phyloP scores from a whole-genome alignment of 2,329 filamentous ascomycete species.

The Phaeosphaeriaceae sp. region DNA sequence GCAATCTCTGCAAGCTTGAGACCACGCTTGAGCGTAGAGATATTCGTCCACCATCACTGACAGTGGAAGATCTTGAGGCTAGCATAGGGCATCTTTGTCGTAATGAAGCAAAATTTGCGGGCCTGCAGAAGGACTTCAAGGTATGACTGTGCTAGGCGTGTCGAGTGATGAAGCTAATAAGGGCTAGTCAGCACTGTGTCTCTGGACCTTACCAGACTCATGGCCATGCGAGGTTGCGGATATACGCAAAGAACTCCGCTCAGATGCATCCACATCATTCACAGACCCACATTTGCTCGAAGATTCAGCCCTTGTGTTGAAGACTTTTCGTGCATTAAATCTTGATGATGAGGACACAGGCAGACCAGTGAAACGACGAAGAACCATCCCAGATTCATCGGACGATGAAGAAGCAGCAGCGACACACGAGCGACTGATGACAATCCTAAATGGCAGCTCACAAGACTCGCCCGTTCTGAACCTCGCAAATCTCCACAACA shows the following conservation, averaged over 20 bases:
- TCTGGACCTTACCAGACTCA: constrained; percentile 38
- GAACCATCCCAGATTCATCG: constrained; percentile 21
- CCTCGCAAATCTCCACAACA: constrained; percentile 32
- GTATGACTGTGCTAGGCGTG: constrained; percentile 22
- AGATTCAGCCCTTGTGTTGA: constrained; percentile 22
- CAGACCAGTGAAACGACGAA: constrained; percentile 41
- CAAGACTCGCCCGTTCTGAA: constrained; percentile 28
- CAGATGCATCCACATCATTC: constrained; percentile 27
- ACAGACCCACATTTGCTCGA: constrained; percentile 31
- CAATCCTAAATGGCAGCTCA: constrained; percentile 31
- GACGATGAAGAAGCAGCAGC: constrained; percentile 16
- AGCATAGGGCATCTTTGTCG: constrained; percentile 28
- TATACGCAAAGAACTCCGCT: constrained; percentile 31
- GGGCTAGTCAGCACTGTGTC: constrained; percentile 39
- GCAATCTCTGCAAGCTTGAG: neutral
- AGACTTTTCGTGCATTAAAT: constrained; percentile 26
- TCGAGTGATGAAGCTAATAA: constrained; percentile 11
- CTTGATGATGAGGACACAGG: constrained; percentile 15
- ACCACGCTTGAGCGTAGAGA: constrained; percentile 1
- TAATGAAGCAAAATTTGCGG: constrained; percentile 20
- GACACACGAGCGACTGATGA: constrained; percentile 30
- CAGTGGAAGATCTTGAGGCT: constrained; percentile 25
- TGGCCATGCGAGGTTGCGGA: constrained; percentile 35
- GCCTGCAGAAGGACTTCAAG: constrained; percentile 41
- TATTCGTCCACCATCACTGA: constrained; percentile 7